Base-by-base conservation (phyloP, 345 rosid species). In the Conringia planisiliqua region DNA sequence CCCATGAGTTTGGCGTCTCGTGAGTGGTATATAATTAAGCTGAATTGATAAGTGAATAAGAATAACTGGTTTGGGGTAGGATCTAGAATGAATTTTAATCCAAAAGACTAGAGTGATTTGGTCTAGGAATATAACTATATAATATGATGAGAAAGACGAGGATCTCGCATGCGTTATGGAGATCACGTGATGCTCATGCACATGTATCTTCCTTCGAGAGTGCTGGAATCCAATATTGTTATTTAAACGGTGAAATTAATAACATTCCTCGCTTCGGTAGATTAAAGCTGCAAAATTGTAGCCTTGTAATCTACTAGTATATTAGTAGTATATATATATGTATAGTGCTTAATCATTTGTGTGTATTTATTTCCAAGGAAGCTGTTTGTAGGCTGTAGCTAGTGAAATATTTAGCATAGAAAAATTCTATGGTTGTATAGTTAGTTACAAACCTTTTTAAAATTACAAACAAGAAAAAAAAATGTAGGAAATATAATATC, bases 161-260 rank as follows among this genome's bases (percentile, higher is more conserved):
- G 59, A 64, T 20, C 13, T 26, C 48, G 73, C 73, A 58, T 58
- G 61, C 7, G 66, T 39, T 52, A 30, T 59, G 62, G 70, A 33
- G 47, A 68, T 68, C 74, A 61, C 79, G 79, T 51, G 74, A 39
- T 42, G 57, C 32, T 33, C 38, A 32, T 68, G 40, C 65, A 62
- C 74, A 76, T 75, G 79, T 40, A 60, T 60, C 63, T 46, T 75
- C 46, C 44, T 67, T 75, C 68, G 73, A 46, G 72, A 74, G 22
- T 33, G 50, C 10, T 22, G 36, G 48, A 18, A 33, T 27, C 59
- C 35, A 32, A 22, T 18, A 27, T 62, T 72, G 20, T 51, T 51
- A 6, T 62, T 11, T 62, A n/a, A 38, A 62, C 42, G 54, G 52
- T 46, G 48, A 48, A 47, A 24, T 35, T 29, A 24, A 72, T 36